Base-by-base conservation (phyloP, 2,329 filamentous ascomycete genomes). In the Rhytidhysteron rufulum region DNA sequence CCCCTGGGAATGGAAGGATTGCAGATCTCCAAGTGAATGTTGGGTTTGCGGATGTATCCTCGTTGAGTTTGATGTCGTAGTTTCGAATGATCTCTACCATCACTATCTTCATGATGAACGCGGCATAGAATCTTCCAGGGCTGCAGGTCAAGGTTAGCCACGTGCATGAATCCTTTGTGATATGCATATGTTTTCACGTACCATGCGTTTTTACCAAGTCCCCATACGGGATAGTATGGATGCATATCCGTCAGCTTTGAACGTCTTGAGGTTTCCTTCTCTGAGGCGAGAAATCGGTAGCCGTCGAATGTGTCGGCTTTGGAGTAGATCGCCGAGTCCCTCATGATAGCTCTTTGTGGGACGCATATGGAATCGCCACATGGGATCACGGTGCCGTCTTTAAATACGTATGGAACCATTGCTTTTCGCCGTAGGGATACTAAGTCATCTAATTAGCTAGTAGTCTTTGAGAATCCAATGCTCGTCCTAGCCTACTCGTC, bases 201-300 rank as follows among this genome's bases (percentile, higher is more conserved):
- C 47, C 49, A 51, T 10, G 49, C 42, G 44, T 50, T 51, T 20
- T 43, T 34, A 6, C 49, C 49, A 10, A 47, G 49, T 15, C 49
- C 49, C 49, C 49, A 51, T 21, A 50, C 47, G 17, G 49, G 49
- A 17, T 41, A 51, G 10, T 40, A 42, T 37, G 40, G 42, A 17
- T 43, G 39, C 6, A 39, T 38, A 34, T 51, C 49, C 9, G 43
- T 50, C 27, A 51, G 25, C 30, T 45, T 45, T 1, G 45, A 43
- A 0, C 47, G 44, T 30, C 39, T 42, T 8, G n/a, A 33, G 7
- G 16, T 19, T 7, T 33, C 31, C 31, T 8, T 15, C 27, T 35
- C 18, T 40, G 37, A 4, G 33, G 31, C 33, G 33, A 21, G 25
- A n/a, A n/a, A n/a, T n/a, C n/a, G n/a, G n/a, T n/a, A n/a, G n/a